Evolutionary conservation across 441 rosid genomes (phyloP), one percentile per base, ranked within the genome.

Genomic region (Aleurites moluccanus): DNA sequence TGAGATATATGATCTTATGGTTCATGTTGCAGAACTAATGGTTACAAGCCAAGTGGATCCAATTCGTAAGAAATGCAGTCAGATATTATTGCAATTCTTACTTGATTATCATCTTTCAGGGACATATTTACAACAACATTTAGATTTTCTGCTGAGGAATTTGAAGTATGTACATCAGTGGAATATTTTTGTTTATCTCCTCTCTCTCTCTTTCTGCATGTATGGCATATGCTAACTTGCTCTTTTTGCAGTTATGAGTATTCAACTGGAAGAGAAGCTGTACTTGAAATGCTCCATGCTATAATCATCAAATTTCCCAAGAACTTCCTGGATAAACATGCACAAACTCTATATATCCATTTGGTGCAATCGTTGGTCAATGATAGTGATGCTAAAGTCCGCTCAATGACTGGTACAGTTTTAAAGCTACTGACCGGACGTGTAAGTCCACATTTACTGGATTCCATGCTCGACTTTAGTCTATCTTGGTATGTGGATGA

Each of bases 191-290:
- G 35, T 60, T 47, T 6, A 8, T 53, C 33, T 65, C 28, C 11
- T n/a, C 3, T 42, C 8, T 55, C 14, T 21, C 1, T 68, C n/a
- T 45, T 6, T 64, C 7, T 9, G 23, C 38, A 3, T 60, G 2
- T 49, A 3, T 61, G 3, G 59, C 56, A 33, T 40, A n/a, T 27
- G 28, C 28, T 60, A 42, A 30, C 30, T 27, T 59, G 61, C 27
- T 47, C 10, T 44, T 40, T 63, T 76, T 84, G 80, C 88, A 96
- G 99, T 79, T 96, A 91, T 74, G 91, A 88, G 76, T 88, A 88
- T 88, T 72, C 92, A 77, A 86, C 89, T 77, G 99, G 99, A 80
- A 90, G 98, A 85, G 88, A 88, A 79, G 92, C 98, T 66, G 97
- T 91, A 45, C 94, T 96, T 77, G 96, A 89, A 82, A 92, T 90